These are phyloP conservation scores for Phytophthora gonapodyides DNA, from an alignment of 352 stramenopile genomes.

Conservation along the genomic window DNA sequence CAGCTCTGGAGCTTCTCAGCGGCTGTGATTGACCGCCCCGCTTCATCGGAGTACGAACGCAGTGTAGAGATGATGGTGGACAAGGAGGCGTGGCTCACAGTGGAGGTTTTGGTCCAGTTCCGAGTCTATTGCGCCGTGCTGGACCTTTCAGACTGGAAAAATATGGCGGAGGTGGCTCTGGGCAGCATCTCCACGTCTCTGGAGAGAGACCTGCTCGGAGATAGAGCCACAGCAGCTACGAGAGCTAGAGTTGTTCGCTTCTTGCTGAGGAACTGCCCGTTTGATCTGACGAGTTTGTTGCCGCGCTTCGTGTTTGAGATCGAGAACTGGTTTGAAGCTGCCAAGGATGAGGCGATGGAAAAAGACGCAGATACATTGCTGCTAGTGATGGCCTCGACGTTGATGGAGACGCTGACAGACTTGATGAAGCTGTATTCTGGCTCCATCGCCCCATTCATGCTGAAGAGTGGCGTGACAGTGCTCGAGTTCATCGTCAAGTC, in stretches of 20 bases:
- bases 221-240: constrained; percentile 29
- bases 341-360: constrained; percentile 26
- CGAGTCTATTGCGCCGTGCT: constrained; percentile 76
- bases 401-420: constrained; percentile 63
- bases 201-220: constrained; percentile 15
- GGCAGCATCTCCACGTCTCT: constrained; percentile 46
- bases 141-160: constrained; percentile 49
- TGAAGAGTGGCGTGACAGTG: constrained; percentile 47
- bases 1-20: constrained; percentile 65
- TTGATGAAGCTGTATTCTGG: constrained; percentile 51
- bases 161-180: constrained; percentile 62
- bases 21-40: constrained; percentile 49
- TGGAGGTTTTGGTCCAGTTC: constrained; percentile 58
- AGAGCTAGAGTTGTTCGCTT: constrained; percentile 44
- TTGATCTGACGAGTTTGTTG: constrained; percentile 60
- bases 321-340: constrained; percentile 53
- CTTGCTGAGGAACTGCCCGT: constrained; percentile 61
- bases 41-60: constrained; percentile 22
- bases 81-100: constrained; percentile 67
- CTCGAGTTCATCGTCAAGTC: constrained; percentile 69
- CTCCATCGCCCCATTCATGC: constrained; percentile 44
- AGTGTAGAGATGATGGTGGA: constrained; percentile 57
- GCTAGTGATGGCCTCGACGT: constrained; percentile 40
- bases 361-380: constrained; percentile 50
- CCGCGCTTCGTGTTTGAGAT: constrained; percentile 50